Evolutionary conservation across 768 basidiomycete genomes (phyloP).

Genomic region (Trametes gibbosa): DNA sequence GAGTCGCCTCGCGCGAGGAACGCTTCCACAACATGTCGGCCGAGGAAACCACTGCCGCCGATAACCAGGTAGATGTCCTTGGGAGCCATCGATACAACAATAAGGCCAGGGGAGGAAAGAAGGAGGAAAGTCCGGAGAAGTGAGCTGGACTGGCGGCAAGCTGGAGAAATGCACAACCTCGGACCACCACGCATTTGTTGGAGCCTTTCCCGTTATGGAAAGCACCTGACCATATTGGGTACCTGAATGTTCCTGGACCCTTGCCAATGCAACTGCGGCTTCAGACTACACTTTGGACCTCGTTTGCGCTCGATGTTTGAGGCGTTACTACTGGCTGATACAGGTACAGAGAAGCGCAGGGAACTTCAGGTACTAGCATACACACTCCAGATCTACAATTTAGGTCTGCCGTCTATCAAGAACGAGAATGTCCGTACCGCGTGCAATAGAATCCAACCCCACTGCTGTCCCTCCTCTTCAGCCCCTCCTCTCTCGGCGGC

Average conservation of each 20-base stretch:
- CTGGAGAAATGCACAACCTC: conserved; percentile 1
- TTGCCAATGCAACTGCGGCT: no score
- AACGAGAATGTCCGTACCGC: conserved; percentile 38
- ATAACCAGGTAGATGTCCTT: conserved; percentile 83
- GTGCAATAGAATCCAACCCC: conserved; percentile 51
- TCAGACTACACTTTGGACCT: no score
- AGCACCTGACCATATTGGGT: neutral
- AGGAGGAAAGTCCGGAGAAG: conserved; percentile 1
- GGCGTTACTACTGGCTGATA: no score
- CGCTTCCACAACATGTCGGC: conserved; percentile 86
- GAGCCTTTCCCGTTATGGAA: neutral
- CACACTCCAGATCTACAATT: neutral
- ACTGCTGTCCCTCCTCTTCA: conserved; percentile 34
- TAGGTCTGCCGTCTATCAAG: neutral
- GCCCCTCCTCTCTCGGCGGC: conserved; percentile 29
- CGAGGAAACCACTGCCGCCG: conserved; percentile 91
- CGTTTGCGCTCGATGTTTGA: no score
- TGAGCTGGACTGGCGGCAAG: neutral
- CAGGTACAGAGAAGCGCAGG: no score
- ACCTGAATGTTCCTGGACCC: neutral
- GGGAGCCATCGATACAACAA: neutral
- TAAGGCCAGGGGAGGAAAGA: neutral
- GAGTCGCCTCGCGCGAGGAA: conserved; percentile 75
- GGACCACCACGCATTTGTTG: conserved; percentile 6
- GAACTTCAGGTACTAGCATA: neutral